Evolutionary conservation across 805 yeast genomes (phyloP).

Genomic region (Candida orba): DNA sequence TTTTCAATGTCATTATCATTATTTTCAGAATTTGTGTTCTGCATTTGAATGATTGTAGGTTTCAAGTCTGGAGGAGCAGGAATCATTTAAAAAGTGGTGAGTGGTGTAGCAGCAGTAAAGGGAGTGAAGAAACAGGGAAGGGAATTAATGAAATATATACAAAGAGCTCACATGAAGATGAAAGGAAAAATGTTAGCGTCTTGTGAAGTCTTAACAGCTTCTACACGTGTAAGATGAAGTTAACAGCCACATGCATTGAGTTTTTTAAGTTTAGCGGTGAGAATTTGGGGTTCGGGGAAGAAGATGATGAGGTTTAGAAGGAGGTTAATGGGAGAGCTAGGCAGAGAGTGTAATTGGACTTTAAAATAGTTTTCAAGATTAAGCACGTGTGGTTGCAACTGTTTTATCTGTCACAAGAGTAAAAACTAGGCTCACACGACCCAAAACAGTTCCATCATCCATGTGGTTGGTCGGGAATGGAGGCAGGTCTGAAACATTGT

Average conservation of each 20-base stretch:
- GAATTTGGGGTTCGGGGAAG: no score
- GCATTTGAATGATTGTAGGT: conserved; percentile 40
- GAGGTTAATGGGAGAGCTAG: background rate
- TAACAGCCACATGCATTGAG: no score
- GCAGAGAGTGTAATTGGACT: background rate
- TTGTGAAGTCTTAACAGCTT: background rate
- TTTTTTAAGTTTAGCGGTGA: no score
- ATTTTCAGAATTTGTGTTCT: conserved; percentile 10
- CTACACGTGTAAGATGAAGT: background rate
- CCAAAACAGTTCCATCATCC: no score
- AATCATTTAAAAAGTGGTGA: conserved; percentile 8
- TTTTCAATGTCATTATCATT: background rate
- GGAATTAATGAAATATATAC: background rate
- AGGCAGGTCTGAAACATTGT: no score
- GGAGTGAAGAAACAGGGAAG: background rate
- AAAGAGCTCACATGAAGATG: background rate
- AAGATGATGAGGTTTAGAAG: background rate
- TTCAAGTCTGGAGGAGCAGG: conserved; percentile 43
- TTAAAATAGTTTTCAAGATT: no score
- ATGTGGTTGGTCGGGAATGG: no score
- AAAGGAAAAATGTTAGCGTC: background rate
- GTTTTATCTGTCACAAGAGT: background rate
- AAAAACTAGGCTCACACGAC: background rate
- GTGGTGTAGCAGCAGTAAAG: no score
- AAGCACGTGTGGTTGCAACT: background rate